phyloP scores from a whole-genome alignment of 2,329 filamentous ascomycete genomes.

The Elsinoe arachidis region DNA sequence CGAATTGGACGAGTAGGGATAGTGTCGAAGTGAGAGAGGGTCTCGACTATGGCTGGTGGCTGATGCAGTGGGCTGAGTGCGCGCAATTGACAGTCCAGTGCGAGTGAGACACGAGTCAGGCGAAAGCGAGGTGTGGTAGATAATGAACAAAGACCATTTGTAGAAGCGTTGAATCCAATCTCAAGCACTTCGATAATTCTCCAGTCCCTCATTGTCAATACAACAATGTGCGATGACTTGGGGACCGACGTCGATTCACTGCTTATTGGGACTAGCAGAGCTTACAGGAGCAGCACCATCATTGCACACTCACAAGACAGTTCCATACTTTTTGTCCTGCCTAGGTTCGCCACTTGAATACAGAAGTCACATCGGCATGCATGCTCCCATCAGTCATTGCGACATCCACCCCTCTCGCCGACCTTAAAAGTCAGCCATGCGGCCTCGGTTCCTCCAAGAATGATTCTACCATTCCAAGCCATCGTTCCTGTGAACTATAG shows the following conservation, averaged over 20 bases:
- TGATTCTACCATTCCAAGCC: neutral
- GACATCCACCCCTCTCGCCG: no score
- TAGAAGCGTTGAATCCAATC: neutral
- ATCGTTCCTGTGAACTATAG: no score
- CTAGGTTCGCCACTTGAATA: neutral
- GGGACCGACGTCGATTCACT: no score
- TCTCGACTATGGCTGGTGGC: no score
- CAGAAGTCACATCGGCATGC: neutral
- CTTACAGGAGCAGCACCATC: neutral
- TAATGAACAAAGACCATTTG: neutral
- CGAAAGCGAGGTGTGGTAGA: neutral
- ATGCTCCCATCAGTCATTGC: conserved; percentile 2
- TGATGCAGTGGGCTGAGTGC: no score
- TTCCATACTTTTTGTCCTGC: conserved; percentile 8
- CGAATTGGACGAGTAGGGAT: no score
- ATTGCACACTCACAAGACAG: neutral
- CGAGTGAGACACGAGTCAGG: neutral
- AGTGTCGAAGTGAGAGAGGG: no score
- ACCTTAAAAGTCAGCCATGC: neutral
- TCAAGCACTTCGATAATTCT: neutral
- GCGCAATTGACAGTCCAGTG: no score
- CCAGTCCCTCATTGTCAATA: neutral
- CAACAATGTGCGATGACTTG: neutral
- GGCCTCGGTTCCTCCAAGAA: neutral
- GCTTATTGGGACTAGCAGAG: no score